A percentile compares a stretch with the other conserved stretches of the same genome.
Conservation (phyloP, 108 stramenopile species). For the Nitzschia sp. region DNA sequence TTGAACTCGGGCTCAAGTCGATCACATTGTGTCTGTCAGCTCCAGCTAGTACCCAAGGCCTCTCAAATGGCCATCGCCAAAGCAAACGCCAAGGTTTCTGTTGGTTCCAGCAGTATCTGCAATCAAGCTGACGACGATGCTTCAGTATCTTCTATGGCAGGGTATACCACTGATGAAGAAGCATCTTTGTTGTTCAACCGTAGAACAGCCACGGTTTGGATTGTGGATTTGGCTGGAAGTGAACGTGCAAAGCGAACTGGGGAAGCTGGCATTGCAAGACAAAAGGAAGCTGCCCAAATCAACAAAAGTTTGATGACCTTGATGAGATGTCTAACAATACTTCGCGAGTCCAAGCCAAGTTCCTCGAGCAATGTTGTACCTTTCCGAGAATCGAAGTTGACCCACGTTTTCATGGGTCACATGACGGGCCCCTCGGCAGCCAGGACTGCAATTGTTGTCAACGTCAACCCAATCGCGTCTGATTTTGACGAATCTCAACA, state of each 20-base stretch:
- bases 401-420: slow-evolving; percentile 94
- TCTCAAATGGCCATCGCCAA: not conserved
- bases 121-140: slow-evolving; percentile 6
- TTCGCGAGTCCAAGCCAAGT: slow-evolving; percentile 67
- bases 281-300: slow-evolving; percentile 93
- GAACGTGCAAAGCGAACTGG: slow-evolving; percentile 89
- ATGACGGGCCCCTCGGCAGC: slow-evolving; percentile 71
- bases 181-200: slow-evolving; percentile 26
- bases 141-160: slow-evolving; percentile 19
- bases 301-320: slow-evolving; percentile 97
- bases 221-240: slow-evolving; percentile 97
- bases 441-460: slow-evolving; percentile 89
- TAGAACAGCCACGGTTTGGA: slow-evolving; percentile 74
- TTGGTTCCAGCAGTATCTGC: not conserved
- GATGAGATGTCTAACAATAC: slow-evolving; percentile 90
- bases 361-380: slow-evolving; percentile 62
- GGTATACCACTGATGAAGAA: slow-evolving; percentile 68
- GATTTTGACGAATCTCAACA: slow-evolving; percentile 96
- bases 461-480: slow-evolving; percentile 78
- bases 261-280: slow-evolving; percentile 61
- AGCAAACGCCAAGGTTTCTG: not conserved
- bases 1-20: slow-evolving; percentile 90
- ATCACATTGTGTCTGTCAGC: slow-evolving; percentile 90
- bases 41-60: slow-evolving; percentile 54
- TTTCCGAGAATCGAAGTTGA: slow-evolving; percentile 96